Conservation (phyloP, 768 basidiomycete species). For the Cystoderma amianthinum region DNA sequence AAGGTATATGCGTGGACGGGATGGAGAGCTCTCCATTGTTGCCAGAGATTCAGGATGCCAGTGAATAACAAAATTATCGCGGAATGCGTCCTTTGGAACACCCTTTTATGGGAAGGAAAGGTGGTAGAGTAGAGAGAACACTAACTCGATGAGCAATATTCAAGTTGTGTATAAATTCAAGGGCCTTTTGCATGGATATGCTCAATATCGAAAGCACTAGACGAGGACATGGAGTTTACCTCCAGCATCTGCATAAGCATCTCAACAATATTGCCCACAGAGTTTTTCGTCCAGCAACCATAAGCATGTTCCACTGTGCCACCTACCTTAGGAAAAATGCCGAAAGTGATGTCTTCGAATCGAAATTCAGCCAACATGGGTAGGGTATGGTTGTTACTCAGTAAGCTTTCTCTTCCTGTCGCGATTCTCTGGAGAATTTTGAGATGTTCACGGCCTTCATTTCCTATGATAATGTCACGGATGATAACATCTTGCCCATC, state of each 20-base stretch:
- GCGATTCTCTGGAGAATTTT: constrained; percentile 14
- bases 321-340: constrained; percentile 17
- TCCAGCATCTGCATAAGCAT: constrained; percentile 22
- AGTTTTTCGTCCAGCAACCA: constrained; percentile 17
- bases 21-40: no score
- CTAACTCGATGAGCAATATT: constrained; percentile 16
- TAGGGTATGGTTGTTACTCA: constrained; percentile 16
- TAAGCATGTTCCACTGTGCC: constrained; percentile 4
- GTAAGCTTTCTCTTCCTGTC: constrained; percentile 7
- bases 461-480: constrained; percentile 6
- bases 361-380: constrained; percentile 17
- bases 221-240: constrained; percentile 7
- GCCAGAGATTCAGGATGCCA: no score
- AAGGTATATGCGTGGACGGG: no score
- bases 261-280: constrained; percentile 19
- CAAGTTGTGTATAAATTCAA: no score
- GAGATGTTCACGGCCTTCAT: constrained; percentile 15
- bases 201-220: neutral
- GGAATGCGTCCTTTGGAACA: no score
- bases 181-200: constrained; percentile 7
- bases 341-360: constrained; percentile 19
- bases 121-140: no score
- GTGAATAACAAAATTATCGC: no score
- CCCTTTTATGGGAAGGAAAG: no score
- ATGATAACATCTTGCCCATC: constrained; percentile 12